A percentile compares a stretch with the other conserved stretches of the same genome.
Conservation (phyloP, 306 rosid genomes). For the Castanospermum australe region DNA sequence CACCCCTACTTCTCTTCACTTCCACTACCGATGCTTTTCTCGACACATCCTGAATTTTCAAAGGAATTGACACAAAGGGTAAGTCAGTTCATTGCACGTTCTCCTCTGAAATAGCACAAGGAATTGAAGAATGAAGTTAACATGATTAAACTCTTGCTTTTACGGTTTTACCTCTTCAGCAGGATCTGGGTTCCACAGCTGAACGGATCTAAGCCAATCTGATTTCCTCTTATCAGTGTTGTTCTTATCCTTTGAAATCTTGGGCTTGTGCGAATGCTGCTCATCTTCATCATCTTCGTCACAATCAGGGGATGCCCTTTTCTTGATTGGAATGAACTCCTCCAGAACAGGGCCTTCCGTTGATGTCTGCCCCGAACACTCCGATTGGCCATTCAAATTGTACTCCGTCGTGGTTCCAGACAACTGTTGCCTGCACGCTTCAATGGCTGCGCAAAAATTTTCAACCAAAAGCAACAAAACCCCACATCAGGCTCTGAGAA, state of each 20-base stretch:
- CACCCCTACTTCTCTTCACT: constrained; percentile 71
- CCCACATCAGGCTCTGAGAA: background rate
- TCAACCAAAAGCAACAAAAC: background rate
- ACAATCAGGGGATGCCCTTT: constrained; percentile 45
- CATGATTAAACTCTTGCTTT: background rate
- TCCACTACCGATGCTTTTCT: constrained; percentile 55
- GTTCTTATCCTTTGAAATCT: constrained; percentile 12
- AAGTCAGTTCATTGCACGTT: background rate
- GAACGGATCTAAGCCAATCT: constrained; percentile 96
- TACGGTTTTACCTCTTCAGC: constrained; percentile 50
- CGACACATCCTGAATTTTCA: constrained; percentile 49
- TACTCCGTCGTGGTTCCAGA: constrained; percentile 63
- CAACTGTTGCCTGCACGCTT: constrained; percentile 56
- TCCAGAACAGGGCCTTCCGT: constrained; percentile 65
- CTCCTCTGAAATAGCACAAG: background rate
- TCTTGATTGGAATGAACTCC: constrained; percentile 77
- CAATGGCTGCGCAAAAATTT: constrained; percentile 57
- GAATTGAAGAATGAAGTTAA: background rate
- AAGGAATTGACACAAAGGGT: constrained; percentile 1
- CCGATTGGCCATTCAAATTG: constrained; percentile 68
- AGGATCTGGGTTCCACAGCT: constrained; percentile 80
- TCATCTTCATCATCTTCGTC: constrained; percentile 29
- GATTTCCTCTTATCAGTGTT: constrained; percentile 48
- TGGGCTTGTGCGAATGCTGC: constrained; percentile 36
- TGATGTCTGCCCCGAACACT: constrained; percentile 78